phyloP scores from a whole-genome alignment of 306 rosid species.

The Dalbergia cultrata region DNA sequence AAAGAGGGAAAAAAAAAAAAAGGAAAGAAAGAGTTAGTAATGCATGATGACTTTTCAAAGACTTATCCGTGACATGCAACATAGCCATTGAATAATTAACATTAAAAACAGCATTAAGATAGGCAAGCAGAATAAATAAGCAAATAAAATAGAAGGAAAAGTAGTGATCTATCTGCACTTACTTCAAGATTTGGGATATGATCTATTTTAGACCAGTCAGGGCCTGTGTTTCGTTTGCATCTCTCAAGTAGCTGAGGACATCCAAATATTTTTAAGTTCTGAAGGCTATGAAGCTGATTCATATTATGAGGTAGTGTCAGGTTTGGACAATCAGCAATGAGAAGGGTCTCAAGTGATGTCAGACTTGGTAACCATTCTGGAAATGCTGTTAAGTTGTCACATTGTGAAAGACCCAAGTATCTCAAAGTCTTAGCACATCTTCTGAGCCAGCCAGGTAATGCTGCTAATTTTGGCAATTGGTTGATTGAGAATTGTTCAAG shows the following conservation, averaged over 20 bases:
- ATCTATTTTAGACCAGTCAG: conserved; percentile 43
- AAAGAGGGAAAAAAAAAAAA: not conserved
- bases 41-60: not conserved
- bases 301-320: conserved; percentile 30
- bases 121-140: conserved; percentile 9
- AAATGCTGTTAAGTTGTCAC: conserved; percentile 35
- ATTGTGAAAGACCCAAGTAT: conserved; percentile 38
- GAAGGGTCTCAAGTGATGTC: conserved; percentile 45
- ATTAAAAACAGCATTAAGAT: not conserved
- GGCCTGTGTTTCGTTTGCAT: conserved; percentile 31
- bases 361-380: conserved; percentile 42
- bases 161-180: not conserved
- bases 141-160: not conserved
- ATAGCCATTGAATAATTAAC: not conserved
- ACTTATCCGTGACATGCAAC: no score
- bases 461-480: conserved; percentile 32
- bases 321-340: conserved; percentile 44
- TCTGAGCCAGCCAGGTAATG: conserved; percentile 40
- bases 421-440: conserved; percentile 14
- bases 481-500: conserved; percentile 40
- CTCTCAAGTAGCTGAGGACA: conserved; percentile 43
- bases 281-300: conserved; percentile 34
- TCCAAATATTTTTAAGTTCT: conserved; percentile 41
- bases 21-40: not conserved
- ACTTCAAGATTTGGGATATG: conserved; percentile 47